Percentiles rank a stretch among this genome's conserved stretches.
These are phyloP conservation scores for Leucocoprinus leucothites DNA, from an alignment of 768 basidiomycete species.

Conservation along the genomic window DNA sequence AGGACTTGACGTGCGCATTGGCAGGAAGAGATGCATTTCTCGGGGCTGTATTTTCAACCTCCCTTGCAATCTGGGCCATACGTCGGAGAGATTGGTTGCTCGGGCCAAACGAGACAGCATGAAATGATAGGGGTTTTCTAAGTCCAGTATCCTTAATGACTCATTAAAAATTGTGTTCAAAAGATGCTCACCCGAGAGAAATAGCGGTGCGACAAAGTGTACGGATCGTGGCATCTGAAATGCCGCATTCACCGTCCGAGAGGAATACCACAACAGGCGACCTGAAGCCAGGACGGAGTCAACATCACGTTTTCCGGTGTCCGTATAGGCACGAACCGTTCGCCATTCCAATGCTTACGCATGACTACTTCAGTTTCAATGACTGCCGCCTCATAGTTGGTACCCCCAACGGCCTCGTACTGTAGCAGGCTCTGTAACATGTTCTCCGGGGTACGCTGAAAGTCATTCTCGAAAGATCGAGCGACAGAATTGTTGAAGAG, in stretches of 20 bases:
- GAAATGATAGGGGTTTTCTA: conserved; percentile 56
- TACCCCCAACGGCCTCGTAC: conserved; percentile 30
- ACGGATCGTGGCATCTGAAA: conserved; percentile 37
- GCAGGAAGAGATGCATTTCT: conserved; percentile 1
- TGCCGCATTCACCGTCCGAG: conserved; percentile 50
- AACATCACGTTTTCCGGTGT: not conserved
- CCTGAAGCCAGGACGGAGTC: conserved; percentile 22
- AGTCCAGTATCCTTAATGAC: not conserved
- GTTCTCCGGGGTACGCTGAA: conserved; percentile 39
- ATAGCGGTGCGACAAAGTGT: conserved; percentile 39
- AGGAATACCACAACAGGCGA: conserved; percentile 54
- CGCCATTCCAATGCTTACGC: conserved; percentile 46
- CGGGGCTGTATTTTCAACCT: conserved; percentile 42
- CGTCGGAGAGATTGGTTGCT: conserved; percentile 29
- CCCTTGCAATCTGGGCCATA: conserved; percentile 52
- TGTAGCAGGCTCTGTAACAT: conserved; percentile 37
- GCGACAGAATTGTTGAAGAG: conserved; percentile 33
- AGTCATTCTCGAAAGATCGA: conserved; percentile 40
- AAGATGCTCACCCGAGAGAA: conserved; percentile 36
- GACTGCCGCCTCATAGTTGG: conserved; percentile 43
- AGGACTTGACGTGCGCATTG: conserved; percentile 31
- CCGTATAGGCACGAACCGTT: conserved; percentile 30
- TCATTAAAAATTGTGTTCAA: not conserved
- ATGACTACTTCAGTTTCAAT: conserved; percentile 31
- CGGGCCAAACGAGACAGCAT: conserved; percentile 55